Evolutionary conservation across 768 basidiomycete genomes (phyloP).

Genomic region (Leccinum olivaceopallidum): DNA sequence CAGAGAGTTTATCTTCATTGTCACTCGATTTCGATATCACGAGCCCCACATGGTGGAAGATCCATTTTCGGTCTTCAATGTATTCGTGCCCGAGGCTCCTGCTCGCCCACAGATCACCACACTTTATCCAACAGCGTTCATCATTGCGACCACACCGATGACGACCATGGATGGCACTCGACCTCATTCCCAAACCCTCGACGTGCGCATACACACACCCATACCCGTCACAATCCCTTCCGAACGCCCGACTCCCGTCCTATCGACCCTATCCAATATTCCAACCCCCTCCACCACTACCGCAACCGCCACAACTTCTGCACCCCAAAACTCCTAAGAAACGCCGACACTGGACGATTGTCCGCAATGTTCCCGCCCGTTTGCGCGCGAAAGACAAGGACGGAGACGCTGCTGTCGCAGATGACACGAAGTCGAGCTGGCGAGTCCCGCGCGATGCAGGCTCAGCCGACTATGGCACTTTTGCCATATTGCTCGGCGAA

Average conservation of each 20-base stretch:
- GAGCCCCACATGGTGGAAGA: constrained; percentile 60
- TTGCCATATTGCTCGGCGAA: constrained; percentile 18
- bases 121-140: constrained; percentile 46
- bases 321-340: constrained; percentile 21
- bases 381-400: constrained; percentile 54
- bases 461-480: constrained; percentile 61
- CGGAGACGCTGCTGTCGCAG: constrained; percentile 35
- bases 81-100: constrained; percentile 58
- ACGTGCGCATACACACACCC: constrained; percentile 24
- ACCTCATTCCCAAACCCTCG: background rate
- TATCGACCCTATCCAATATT: constrained; percentile 16
- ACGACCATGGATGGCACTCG: background rate
- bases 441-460: constrained; percentile 53
- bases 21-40: background rate
- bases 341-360: constrained; percentile 62
- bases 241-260: constrained; percentile 14
- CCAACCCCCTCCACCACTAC: constrained; percentile 1
- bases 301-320: background rate
- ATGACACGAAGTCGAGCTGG: constrained; percentile 40
- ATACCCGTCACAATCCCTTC: constrained; percentile 31
- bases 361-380: constrained; percentile 50
- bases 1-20: constrained; percentile 39
- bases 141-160: constrained; percentile 18
- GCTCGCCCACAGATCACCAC: constrained; percentile 58
- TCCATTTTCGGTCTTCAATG: constrained; percentile 67